A percentile compares a stretch with the other conserved stretches of the same genome.
Conservation (phyloP, 2,329 filamentous ascomycete species). For the Monosporascus sp. region DNA sequence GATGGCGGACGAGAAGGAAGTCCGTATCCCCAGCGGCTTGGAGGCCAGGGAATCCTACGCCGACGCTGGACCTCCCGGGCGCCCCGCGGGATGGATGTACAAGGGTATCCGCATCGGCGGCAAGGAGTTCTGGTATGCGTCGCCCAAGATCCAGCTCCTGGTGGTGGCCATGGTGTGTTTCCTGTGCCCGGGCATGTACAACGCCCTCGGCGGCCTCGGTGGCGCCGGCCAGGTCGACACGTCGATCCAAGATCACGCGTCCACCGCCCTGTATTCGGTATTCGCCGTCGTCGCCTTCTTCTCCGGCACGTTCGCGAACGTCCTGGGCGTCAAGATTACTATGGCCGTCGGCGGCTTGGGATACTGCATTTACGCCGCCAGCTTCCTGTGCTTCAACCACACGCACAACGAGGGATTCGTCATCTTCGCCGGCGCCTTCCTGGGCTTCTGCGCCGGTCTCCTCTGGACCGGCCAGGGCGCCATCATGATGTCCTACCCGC, state of each 20-base stretch:
- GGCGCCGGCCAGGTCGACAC: slow-evolving; percentile 55
- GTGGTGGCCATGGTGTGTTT: slow-evolving; percentile 69
- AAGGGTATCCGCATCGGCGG: slow-evolving; percentile 50
- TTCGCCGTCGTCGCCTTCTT: slow-evolving; percentile 60
- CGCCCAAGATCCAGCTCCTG: slow-evolving; percentile 64
- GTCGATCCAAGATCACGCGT: slow-evolving; percentile 55
- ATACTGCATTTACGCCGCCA: slow-evolving; percentile 69
- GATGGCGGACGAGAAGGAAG: background rate
- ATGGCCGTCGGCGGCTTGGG: slow-evolving; percentile 69
- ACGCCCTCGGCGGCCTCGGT: slow-evolving; percentile 60
- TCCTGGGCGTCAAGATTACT: slow-evolving; percentile 62
- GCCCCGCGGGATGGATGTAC: slow-evolving; percentile 62
- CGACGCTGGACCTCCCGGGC: slow-evolving; percentile 15
- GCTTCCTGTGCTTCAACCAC: slow-evolving; percentile 67
- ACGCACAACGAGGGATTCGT: slow-evolving; percentile 63
- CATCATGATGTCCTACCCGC: slow-evolving; percentile 86
- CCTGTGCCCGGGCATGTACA: slow-evolving; percentile 69
- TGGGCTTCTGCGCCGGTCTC: slow-evolving; percentile 73
- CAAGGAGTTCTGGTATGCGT: slow-evolving; percentile 62
- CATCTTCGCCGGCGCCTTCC: slow-evolving; percentile 69
- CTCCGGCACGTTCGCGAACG: slow-evolving; percentile 73
- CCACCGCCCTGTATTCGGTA: slow-evolving; percentile 42
- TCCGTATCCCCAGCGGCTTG: slow-evolving; percentile 3
- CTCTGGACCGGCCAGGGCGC: slow-evolving; percentile 80
- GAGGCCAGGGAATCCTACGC: slow-evolving; percentile 12